Evolutionary conservation across 139 green algal genomes (phyloP).

Genomic region (Tetratostichococcus sp.): DNA sequence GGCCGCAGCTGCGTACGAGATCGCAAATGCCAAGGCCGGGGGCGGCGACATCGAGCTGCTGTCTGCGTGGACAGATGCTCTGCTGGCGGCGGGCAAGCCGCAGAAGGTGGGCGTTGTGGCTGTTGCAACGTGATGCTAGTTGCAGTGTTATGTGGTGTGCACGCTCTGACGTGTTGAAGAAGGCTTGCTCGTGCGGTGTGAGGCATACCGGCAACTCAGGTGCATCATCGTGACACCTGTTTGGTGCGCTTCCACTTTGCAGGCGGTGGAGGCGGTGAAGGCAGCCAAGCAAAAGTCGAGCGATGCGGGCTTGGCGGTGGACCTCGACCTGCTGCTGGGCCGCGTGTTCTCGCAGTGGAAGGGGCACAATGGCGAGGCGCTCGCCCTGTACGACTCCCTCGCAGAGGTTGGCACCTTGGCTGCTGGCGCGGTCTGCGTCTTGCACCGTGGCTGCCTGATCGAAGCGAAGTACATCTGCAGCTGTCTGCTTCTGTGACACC

Average conservation of each 20-base stretch:
- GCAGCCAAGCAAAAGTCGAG: neutral
- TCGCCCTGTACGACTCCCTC: constrained; percentile 35
- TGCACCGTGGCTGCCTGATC: neutral
- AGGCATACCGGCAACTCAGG: too few species aligned
- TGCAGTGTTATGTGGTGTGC: too few species aligned
- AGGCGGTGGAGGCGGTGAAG: constrained; percentile 27
- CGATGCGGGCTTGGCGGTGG: constrained; percentile 4
- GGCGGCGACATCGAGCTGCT: constrained; percentile 26
- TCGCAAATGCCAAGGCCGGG: constrained; percentile 12
- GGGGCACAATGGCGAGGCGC: constrained; percentile 34
- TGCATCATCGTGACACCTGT: neutral
- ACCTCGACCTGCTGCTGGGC: constrained; percentile 31
- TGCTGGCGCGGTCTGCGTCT: too few species aligned
- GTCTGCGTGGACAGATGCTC: constrained; percentile 12
- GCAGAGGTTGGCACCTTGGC: constrained; percentile 14
- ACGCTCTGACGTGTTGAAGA: too few species aligned
- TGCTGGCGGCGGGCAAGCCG: constrained; percentile 3
- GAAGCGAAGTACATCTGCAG: too few species aligned
- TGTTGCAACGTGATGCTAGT: too few species aligned
- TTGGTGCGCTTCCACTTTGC: neutral
- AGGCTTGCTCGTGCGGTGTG: too few species aligned
- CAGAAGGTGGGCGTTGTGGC: neutral
- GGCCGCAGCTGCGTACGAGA: constrained; percentile 25
- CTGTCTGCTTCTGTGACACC: neutral
- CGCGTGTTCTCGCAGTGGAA: constrained; percentile 38